Evolutionary conservation across 2,329 filamentous ascomycete species (phyloP), one percentile per base, ranked within the genome.

Genomic region (Ophiosphaerella korrae): DNA sequence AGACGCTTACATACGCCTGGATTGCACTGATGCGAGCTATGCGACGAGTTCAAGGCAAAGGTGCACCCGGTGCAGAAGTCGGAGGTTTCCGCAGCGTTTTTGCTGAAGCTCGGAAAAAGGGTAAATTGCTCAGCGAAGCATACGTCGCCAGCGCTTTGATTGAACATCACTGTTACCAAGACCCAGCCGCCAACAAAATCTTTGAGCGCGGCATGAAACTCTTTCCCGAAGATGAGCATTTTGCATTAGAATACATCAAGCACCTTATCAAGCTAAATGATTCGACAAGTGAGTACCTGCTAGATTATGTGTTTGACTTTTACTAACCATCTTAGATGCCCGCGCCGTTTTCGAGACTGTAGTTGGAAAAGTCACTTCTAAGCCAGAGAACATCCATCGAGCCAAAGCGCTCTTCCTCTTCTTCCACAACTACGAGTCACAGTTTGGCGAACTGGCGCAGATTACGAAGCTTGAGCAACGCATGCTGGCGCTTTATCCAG

Each of bases 311-410:
- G 18, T 16, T 9, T 31, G 8, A 31, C 7, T 2, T 11, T 32
- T 43, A 51, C 51, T 69, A 50, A 64, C 41, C 24, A 16, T 16
- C 31, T 31, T 62, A 92, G 92, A 99, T 81, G 94, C 94, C 31
- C 86, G 94, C 59, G 92, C 94, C 8, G 92, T 97, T 2, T 99
- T 99, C 66, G 94, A 97, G 72, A 97, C 92, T 13, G 92, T 92
- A 13, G 90, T 97, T 53, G 90, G 88, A 67, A 88, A 88, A 55
- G 82, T 97, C 37, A 84, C 88, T 7, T 82, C 88, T 21, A 94
- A 92, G 60, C 85, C 89, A 0, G 89, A 92, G 60, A 84, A 85
- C 9, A 77, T 88, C 1, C 75, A 81, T 47, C 94, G 92, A 67
- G 86, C 92, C 7, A 95, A 94, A 71, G 84, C 89, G 1, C 83